A percentile compares a stretch with the other conserved stretches of the same genome.
phyloP scores from a whole-genome alignment of 805 yeast species.

The Saccharomycopsis malanga region DNA sequence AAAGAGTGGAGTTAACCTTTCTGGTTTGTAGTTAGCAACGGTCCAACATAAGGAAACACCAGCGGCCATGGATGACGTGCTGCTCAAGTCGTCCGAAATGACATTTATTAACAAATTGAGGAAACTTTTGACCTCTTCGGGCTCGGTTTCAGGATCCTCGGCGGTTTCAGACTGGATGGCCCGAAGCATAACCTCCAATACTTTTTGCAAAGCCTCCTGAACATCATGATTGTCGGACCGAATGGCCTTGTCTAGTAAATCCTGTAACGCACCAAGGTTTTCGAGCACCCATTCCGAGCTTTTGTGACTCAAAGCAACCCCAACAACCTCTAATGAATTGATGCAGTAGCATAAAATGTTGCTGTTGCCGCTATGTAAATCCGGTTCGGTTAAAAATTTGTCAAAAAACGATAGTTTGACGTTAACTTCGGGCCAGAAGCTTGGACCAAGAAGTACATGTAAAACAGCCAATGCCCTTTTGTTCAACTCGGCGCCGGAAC shows the following conservation, averaged over 20 bases:
- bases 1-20: constrained; percentile 63
- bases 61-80: constrained; percentile 66
- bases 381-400: constrained; percentile 74
- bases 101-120: constrained; percentile 54
- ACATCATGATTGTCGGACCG: constrained; percentile 79
- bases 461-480: constrained; percentile 74
- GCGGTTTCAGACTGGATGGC: constrained; percentile 50
- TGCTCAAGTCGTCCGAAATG: constrained; percentile 68
- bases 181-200: constrained; percentile 56
- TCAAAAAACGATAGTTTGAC: constrained; percentile 84
- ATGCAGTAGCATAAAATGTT: constrained; percentile 61
- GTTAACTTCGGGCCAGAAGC: constrained; percentile 79
- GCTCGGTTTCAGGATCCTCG: constrained; percentile 50
- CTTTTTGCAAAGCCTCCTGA: constrained; percentile 76
- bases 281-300: constrained; percentile 72
- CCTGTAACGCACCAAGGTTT: constrained; percentile 61
- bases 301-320: constrained; percentile 76
- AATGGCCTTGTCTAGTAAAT: constrained; percentile 77
- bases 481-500: constrained; percentile 79
- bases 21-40: constrained; percentile 68
- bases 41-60: constrained; percentile 83
- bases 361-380: constrained; percentile 46
- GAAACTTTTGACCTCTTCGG: constrained; percentile 49
- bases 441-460: constrained; percentile 62
- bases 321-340: constrained; percentile 85